These are phyloP conservation scores for Cladosporium sp. DNA, from an alignment of 2,329 filamentous ascomycete genomes.

Conservation along the genomic window DNA sequence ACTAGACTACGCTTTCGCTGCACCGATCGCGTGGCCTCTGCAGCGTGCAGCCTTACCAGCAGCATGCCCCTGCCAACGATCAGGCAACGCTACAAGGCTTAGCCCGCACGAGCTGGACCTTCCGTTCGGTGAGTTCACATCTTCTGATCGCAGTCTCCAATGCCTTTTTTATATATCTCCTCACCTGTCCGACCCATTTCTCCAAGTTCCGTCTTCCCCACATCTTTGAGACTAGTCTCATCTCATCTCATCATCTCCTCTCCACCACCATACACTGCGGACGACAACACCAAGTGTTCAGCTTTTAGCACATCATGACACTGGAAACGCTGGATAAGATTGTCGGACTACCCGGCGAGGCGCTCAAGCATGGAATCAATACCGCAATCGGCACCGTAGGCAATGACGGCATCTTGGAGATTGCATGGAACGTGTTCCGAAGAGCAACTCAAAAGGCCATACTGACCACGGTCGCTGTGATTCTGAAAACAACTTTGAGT, in stretches of 20 bases:
- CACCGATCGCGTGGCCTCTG: slow-evolving; percentile 12
- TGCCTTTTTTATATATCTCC: not conserved
- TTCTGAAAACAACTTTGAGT: slow-evolving; percentile 5
- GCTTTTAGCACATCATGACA: not conserved
- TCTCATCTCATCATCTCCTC: not conserved
- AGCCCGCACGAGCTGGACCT: slow-evolving; percentile 2
- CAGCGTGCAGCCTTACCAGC: slow-evolving; percentile 15
- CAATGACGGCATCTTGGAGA: slow-evolving; percentile 4
- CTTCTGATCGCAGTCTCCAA: not conserved
- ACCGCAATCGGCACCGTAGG: slow-evolving; percentile 1
- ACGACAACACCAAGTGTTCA: not conserved
- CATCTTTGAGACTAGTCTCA: not conserved
- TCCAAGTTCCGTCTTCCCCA: not conserved
- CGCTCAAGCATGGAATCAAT: not conserved
- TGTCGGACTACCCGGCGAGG: not conserved
- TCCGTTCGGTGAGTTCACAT: not conserved
- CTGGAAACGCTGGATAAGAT: not conserved
- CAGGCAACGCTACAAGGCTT: slow-evolving; percentile 14
- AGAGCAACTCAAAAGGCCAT: slow-evolving; percentile 11
- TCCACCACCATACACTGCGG: not conserved
- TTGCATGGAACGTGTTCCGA: slow-evolving; percentile 7
- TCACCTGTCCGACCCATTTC: not conserved
- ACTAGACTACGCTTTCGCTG: slow-evolving; percentile 5
- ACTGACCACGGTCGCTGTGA: not conserved
- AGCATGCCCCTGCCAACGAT: slow-evolving; percentile 3